Evolutionary conservation across 2,329 filamentous ascomycete species (phyloP).

Genomic region (Aspergillus niger): DNA sequence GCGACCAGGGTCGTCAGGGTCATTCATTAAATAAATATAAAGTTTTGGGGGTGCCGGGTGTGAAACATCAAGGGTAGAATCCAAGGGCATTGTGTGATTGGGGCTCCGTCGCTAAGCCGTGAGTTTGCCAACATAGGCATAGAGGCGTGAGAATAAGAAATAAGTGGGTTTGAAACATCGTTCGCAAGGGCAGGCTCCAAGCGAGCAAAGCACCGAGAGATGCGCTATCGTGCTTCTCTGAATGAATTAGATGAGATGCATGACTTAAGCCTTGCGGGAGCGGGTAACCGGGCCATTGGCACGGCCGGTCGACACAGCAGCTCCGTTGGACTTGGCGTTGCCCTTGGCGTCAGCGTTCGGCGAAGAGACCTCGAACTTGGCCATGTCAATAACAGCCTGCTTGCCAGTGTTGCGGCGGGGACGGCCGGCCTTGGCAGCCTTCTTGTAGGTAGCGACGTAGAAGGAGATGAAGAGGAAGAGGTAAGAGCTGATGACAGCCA

Average conservation of each 20-base stretch:
- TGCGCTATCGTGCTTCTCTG: slow-evolving; percentile 4
- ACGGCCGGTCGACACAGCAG: slow-evolving; percentile 40
- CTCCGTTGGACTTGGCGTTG: slow-evolving; percentile 33
- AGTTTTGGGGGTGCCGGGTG: slow-evolving; percentile 20
- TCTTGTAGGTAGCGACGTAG: slow-evolving; percentile 93
- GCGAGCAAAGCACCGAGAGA: background rate
- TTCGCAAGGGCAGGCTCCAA: background rate
- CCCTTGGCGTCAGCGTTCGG: slow-evolving; percentile 32
- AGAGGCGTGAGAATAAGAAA: background rate
- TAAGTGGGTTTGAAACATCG: background rate
- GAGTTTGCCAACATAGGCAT: background rate
- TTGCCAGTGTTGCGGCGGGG: slow-evolving; percentile 66
- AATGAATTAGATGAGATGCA: background rate
- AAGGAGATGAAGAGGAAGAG: slow-evolving; percentile 98
- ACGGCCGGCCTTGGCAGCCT: slow-evolving; percentile 55
- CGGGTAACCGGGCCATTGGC: slow-evolving; percentile 49
- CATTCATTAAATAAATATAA: slow-evolving; percentile 32
- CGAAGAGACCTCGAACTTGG: slow-evolving; percentile 65
- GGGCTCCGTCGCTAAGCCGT: background rate
- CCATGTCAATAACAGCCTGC: slow-evolving; percentile 83
- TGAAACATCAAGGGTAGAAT: slow-evolving; percentile 11
- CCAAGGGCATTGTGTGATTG: background rate
- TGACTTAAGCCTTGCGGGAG: slow-evolving; percentile 50
- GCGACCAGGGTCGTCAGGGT: slow-evolving; percentile 32
- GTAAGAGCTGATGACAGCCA: slow-evolving; percentile 90